Conservation (phyloP, 202 grass and related monocot genomes). For the Brachypodium distachyon region DNA sequence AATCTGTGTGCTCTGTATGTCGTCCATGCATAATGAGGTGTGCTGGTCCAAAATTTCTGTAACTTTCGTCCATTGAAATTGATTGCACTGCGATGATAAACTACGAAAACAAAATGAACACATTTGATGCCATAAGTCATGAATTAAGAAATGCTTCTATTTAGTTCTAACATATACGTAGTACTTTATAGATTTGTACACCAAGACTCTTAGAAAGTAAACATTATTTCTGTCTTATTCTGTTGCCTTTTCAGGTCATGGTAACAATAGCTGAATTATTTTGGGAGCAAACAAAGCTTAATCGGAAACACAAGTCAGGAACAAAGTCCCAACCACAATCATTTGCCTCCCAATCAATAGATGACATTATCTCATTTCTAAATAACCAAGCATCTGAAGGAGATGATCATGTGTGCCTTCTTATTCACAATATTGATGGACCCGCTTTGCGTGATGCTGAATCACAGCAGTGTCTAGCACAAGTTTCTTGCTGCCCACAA, state of each 20-base stretch:
- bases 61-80: background rate
- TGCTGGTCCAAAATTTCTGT: background rate
- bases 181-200: background rate
- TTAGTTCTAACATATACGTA: too few relatives aligned
- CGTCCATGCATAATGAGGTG: too few relatives aligned
- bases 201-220: background rate
- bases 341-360: conserved; percentile 61
- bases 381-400: conserved; percentile 34
- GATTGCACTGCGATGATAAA: background rate
- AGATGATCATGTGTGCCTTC: conserved; percentile 44
- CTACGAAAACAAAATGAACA: too few relatives aligned
- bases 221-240: background rate
- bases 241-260: conserved; percentile 60
- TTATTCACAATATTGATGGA: conserved; percentile 91
- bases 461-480: conserved; percentile 80
- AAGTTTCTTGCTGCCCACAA: conserved; percentile 68
- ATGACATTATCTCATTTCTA: conserved; percentile 74
- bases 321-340: conserved; percentile 38
- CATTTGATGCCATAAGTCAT: too few relatives aligned
- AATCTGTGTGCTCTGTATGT: too few relatives aligned
- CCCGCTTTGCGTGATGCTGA: conserved; percentile 81
- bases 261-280: conserved; percentile 64
- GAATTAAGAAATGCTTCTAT: too few relatives aligned
- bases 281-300: conserved; percentile 64
- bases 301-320: conserved; percentile 37